Conservation (phyloP, 495 filamentous ascomycete genomes). For the Halenospora varia region DNA sequence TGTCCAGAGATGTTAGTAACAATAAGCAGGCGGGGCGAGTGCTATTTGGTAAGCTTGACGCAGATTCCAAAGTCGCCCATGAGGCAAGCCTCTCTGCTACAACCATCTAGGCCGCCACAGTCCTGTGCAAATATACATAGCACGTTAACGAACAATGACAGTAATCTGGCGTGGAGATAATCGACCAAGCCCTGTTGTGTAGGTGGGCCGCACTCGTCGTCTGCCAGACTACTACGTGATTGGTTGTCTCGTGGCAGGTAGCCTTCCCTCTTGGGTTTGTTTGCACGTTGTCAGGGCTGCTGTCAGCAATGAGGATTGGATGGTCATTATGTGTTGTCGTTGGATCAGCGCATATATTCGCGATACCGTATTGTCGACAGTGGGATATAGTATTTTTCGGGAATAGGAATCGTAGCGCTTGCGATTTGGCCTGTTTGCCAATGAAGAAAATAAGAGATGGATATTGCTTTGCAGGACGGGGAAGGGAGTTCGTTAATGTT, state of each 20-base stretch:
- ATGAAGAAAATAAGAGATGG: slow-evolving; percentile 13
- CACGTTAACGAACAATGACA: slow-evolving; percentile 12
- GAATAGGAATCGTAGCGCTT: slow-evolving; percentile 9
- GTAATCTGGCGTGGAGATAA: slow-evolving; percentile 5
- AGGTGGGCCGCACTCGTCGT: slow-evolving; percentile 3
- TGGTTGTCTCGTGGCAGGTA: slow-evolving; percentile 12
- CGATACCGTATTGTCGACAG: slow-evolving; percentile 11
- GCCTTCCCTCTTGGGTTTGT: slow-evolving; percentile 5
- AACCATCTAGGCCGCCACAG: slow-evolving; percentile 9
- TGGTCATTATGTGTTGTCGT: slow-evolving; percentile 10
- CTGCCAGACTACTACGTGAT: slow-evolving; percentile 6
- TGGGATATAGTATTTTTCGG: slow-evolving; percentile 2
- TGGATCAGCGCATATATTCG: slow-evolving; percentile 10
- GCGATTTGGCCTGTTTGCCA: slow-evolving; percentile 5
- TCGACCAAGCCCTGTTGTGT: slow-evolving; percentile 5
- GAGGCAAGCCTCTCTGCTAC: slow-evolving; percentile 6
- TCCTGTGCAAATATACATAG: slow-evolving; percentile 17
- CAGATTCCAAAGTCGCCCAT: slow-evolving; percentile 10
- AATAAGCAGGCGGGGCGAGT: slow-evolving; percentile 12
- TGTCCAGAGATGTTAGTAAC: slow-evolving; percentile 3
- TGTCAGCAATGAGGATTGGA: slow-evolving; percentile 15
- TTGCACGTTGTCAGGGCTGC: slow-evolving; percentile 2
- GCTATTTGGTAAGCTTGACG: slow-evolving; percentile 10
- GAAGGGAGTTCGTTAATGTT: slow-evolving; percentile 8
- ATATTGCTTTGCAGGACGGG: slow-evolving; percentile 5